Evolutionary conservation across 352 stramenopile species (phyloP).

Genomic region (Globisporangium cystogenes): DNA sequence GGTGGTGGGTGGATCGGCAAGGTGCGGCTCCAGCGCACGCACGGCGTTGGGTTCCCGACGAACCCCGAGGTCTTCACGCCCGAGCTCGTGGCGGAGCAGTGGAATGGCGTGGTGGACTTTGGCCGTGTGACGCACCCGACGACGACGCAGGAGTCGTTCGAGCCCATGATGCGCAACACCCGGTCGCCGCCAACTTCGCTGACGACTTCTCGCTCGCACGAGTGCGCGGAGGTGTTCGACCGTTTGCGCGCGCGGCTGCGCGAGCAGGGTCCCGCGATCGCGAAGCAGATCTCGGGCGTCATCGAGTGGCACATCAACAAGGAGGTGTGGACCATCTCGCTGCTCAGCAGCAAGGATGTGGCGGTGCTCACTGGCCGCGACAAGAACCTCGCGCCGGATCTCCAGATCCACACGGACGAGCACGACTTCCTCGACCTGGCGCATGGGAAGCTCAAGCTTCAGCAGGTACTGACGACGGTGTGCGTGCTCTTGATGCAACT

Average conservation of each 20-base stretch:
- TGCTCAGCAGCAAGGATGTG: conserved; percentile 42
- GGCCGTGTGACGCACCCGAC: conserved; percentile 57
- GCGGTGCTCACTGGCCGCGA: conserved; percentile 42
- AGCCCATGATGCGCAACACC: conserved; percentile 73
- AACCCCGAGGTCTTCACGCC: conserved; percentile 48
- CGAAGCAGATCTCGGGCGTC: conserved; percentile 56
- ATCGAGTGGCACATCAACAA: conserved; percentile 72
- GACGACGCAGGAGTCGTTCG: conserved; percentile 70
- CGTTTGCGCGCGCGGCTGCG: conserved; percentile 40
- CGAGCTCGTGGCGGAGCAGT: conserved; percentile 64
- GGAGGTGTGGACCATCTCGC: conserved; percentile 54
- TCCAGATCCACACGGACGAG: conserved; percentile 63
- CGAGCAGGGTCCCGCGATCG: conserved; percentile 29
- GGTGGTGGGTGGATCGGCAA: conserved; percentile 65
- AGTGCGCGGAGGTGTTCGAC: conserved; percentile 56
- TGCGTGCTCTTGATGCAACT: no score
- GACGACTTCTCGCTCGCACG: conserved; percentile 42
- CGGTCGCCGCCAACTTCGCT: conserved; percentile 42
- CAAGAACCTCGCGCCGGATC: conserved; percentile 36
- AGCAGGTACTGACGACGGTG: conserved; percentile 50
- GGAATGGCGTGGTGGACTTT: conserved; percentile 57
- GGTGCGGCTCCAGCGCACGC: conserved; percentile 57
- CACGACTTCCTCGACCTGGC: conserved; percentile 60
- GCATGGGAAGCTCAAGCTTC: conserved; percentile 45
- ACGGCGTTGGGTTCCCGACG: conserved; percentile 63